phyloP scores from a whole-genome alignment of 495 filamentous ascomycete genomes.

The Aspergillus avenaceus region DNA sequence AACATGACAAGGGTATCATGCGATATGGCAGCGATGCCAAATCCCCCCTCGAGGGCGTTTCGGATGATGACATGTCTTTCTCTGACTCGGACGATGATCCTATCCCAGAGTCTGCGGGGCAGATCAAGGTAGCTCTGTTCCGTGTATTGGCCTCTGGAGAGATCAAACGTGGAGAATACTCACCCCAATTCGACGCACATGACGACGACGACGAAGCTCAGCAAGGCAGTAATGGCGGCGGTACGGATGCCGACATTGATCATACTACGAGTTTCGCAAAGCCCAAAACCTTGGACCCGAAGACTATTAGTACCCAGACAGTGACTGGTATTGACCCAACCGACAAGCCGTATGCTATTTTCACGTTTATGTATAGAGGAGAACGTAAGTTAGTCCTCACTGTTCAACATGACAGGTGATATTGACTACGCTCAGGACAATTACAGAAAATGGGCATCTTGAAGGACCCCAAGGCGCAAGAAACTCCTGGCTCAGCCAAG shows the following conservation, averaged over 20 bases:
- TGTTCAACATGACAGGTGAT: conserved; percentile 10
- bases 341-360: conserved; percentile 91
- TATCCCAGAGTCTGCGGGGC: conserved; percentile 86
- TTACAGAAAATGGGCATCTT: conserved; percentile 91
- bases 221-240: conserved; percentile 35
- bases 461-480: conserved; percentile 53
- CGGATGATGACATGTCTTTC: conserved; percentile 62
- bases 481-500: conserved; percentile 57
- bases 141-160: conserved; percentile 93
- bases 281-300: conserved; percentile 93
- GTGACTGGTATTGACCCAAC: conserved; percentile 97
- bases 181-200: conserved; percentile 94
- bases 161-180: conserved; percentile 95
- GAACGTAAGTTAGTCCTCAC: conserved; percentile 62
- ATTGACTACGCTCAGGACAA: conserved; percentile 58
- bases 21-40: conserved; percentile 71
- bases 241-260: conserved; percentile 69
- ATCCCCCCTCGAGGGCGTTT: conserved; percentile 67
- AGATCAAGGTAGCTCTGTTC: conserved; percentile 98
- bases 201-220: conserved; percentile 76
- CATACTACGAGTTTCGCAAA: conserved; percentile 99
- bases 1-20: conserved; percentile 58
- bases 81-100: conserved; percentile 86
- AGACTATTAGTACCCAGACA: conserved; percentile 95
- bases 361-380: conserved; percentile 97